Conservation (phyloP, 768 basidiomycete genomes). For the Tulasnella sp. region DNA sequence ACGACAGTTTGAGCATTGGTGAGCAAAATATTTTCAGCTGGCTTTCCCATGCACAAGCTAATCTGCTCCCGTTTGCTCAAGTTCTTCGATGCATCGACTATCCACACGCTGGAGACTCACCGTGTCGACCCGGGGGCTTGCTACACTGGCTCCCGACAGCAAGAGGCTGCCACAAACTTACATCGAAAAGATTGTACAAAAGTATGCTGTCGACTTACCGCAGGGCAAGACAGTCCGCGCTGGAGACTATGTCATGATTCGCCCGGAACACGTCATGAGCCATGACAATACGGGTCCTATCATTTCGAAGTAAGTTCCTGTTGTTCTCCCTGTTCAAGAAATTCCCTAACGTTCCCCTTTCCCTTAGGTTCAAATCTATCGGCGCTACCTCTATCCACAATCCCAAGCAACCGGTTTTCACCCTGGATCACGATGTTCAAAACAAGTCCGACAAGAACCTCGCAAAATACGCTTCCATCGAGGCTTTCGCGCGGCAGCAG, state of each 20-base stretch:
- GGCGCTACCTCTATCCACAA: constrained; percentile 81
- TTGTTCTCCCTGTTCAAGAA: constrained; percentile 17
- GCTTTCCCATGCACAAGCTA: not conserved
- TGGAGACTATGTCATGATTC: constrained; percentile 99
- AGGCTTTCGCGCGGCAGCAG: constrained; percentile 80
- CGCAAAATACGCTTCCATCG: constrained; percentile 86
- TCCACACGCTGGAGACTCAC: not conserved
- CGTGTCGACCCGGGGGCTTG: constrained; percentile 18
- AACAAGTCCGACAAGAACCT: constrained; percentile 89
- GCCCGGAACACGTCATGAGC: constrained; percentile 96
- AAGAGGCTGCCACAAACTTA: constrained; percentile 63
- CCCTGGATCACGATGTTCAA: constrained; percentile 97
- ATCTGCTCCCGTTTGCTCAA: not conserved
- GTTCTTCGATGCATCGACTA: not conserved
- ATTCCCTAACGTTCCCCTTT: not conserved
- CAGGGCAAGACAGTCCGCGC: constrained; percentile 75
- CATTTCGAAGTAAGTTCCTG: constrained; percentile 75
- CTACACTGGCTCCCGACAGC: constrained; percentile 11
- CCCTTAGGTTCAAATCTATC: constrained; percentile 82
- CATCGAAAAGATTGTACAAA: constrained; percentile 97
- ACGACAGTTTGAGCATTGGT: constrained; percentile 7
- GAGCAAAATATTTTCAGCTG: not conserved
- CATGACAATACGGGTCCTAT: constrained; percentile 99
- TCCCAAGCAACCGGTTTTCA: constrained; percentile 85
- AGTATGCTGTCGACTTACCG: constrained; percentile 88